Evolutionary conservation across 441 rosid species (phyloP).

Genomic region (Erysimum cheiri): DNA sequence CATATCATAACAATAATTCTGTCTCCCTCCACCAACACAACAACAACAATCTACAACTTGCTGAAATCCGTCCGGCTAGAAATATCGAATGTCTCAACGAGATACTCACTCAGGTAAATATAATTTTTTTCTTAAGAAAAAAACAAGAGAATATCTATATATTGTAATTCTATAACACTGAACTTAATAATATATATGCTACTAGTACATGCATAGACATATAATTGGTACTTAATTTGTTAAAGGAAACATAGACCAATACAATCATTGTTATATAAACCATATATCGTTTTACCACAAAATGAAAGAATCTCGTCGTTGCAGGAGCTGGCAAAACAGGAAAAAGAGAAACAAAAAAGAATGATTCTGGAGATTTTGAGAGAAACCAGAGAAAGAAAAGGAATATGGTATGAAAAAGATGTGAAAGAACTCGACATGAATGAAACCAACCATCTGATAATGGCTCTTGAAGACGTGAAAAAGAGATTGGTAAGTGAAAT

Average conservation of each 20-base stretch:
- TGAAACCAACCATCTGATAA: conserved; percentile 48
- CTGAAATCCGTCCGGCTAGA: conserved; percentile 49
- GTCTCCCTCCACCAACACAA: neutral
- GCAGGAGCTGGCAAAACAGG: conserved; percentile 12
- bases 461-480: conserved; percentile 37
- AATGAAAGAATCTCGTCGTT: neutral
- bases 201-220: neutral
- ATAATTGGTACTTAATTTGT: neutral
- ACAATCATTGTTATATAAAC: neutral
- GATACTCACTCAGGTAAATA: conserved; percentile 49
- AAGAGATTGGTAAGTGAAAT: conserved; percentile 44
- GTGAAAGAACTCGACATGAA: conserved; percentile 45
- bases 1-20: conserved; percentile 10
- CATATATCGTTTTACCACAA: neutral
- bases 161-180: neutral
- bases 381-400: conserved; percentile 25
- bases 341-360: conserved; percentile 43
- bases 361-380: conserved; percentile 41
- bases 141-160: neutral
- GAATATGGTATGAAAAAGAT: conserved; percentile 57
- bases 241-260: neutral
- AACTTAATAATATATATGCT: neutral
- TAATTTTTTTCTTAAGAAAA: neutral
- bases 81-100: conserved; percentile 47
- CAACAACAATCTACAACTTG: conserved; percentile 44